Evolutionary conservation across 306 rosid species (phyloP), one percentile per base, ranked within the genome.

Genomic region (Begonia fuchsioides): DNA sequence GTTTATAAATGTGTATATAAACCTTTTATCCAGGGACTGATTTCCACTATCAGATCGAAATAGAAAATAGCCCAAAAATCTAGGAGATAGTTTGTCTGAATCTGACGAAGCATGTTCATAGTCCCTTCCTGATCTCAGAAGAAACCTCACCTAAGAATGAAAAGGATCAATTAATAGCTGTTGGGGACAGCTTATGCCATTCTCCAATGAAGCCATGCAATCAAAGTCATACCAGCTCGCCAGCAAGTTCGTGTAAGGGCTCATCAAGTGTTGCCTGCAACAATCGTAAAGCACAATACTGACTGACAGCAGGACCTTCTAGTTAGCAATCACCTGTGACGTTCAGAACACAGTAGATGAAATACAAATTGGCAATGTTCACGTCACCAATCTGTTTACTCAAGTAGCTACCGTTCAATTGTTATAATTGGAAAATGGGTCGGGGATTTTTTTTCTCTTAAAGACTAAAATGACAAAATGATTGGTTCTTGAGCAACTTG

Each of bases 241-340:
- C 95, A 55, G 97, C 97, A 50, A 90, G 97, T 71, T 90, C 97
- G 53, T 90, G 85, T 63, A 90, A 67, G 47, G 97, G 85, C 74
- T 90, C 95, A 60, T 81, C 94, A 13, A 90, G 92, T 50, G 97
- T 90, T 60, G 95, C 97, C 93, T 83, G 86, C 74, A 90, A 72
- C 56, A 90, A 59, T 39, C 95, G 92, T 59, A 81, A 63, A 58
- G 98, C 95, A 58, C 94, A 90, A 66, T 85, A 90, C 68, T 85
- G 95, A 64, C 97, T 90, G 57, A 90, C 88, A 9, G 95, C 95
- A 60, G 97, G 85, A 56, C 97, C 95, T 72, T 90, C 97, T 49
- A 90, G 95, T 65, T 90, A 39, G 97, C 98, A 67, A 90, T 90
- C 40, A 90, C 98, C 98, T 90, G 73, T 56, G 32, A 60, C 49